phyloP scores from a whole-genome alignment of 345 rosid species.

The Schrenkiella parvula region DNA sequence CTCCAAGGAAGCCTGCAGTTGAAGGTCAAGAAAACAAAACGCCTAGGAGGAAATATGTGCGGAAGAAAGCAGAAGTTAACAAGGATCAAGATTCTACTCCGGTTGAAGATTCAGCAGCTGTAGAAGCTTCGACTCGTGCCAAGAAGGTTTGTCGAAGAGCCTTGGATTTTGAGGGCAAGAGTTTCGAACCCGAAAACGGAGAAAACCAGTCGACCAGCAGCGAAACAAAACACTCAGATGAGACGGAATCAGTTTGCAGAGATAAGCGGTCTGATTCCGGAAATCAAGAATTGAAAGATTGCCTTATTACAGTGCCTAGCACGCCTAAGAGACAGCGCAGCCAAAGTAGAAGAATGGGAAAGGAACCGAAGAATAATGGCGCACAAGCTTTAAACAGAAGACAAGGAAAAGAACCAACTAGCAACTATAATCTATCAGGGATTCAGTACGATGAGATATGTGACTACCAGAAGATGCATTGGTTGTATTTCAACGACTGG shows the following conservation, averaged over 20 bases:
- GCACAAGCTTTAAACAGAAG: conserved; percentile 28
- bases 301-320: conserved; percentile 26
- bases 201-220: neutral
- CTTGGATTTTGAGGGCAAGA: conserved; percentile 46
- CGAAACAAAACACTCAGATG: conserved; percentile 14
- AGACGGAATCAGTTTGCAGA: conserved; percentile 37
- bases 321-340: conserved; percentile 34
- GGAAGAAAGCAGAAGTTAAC: conserved; percentile 29
- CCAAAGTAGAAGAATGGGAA: conserved; percentile 4
- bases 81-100: conserved; percentile 31
- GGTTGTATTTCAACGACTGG: conserved; percentile 31
- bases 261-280: conserved; percentile 32
- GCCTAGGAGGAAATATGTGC: conserved; percentile 54
- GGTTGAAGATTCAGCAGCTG: conserved; percentile 32
- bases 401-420: conserved; percentile 30
- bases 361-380: neutral
- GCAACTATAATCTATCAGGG: conserved; percentile 36
- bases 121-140: conserved; percentile 17
- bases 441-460: conserved; percentile 37
- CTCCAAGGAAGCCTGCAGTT: conserved; percentile 37
- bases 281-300: conserved; percentile 28
- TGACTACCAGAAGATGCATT: conserved; percentile 32
- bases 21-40: conserved; percentile 37
- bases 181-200: conserved; percentile 27
- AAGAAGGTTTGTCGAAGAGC: conserved; percentile 55